These are phyloP conservation scores for Fusarium floridanum DNA, from an alignment of 2,329 filamentous ascomycete genomes.

Conservation along the genomic window DNA sequence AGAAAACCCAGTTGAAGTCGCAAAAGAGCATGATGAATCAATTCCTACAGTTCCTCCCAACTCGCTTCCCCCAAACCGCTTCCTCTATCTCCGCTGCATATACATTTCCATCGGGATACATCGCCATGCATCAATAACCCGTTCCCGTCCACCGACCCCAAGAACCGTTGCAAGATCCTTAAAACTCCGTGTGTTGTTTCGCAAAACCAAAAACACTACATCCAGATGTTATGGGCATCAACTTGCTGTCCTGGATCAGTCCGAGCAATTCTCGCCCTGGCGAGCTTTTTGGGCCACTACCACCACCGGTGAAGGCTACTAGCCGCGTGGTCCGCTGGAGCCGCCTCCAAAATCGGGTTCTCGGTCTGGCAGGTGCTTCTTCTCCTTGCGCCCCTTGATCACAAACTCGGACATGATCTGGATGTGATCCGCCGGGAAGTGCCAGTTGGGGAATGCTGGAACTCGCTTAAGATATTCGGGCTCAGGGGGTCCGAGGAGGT, in stretches of 20 bases:
- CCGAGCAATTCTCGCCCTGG: slow-evolving; percentile 3
- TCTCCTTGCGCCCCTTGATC: slow-evolving; percentile 88
- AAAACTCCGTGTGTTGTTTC: slow-evolving; percentile 52
- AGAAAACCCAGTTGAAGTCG: slow-evolving; percentile 16
- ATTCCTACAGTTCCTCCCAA: slow-evolving; percentile 46
- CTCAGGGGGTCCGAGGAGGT: slow-evolving; percentile 88
- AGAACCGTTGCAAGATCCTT: slow-evolving; percentile 50
- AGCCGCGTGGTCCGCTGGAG: slow-evolving; percentile 48
- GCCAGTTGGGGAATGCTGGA: slow-evolving; percentile 92
- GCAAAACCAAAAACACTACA: slow-evolving; percentile 56
- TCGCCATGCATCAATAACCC: slow-evolving; percentile 13
- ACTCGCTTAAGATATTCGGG: slow-evolving; percentile 86
- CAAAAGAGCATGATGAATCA: slow-evolving; percentile 43
- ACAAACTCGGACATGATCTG: slow-evolving; percentile 91
- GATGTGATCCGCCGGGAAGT: slow-evolving; percentile 94
- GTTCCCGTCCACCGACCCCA: slow-evolving; percentile 32
- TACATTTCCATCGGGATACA: slow-evolving; percentile 44
- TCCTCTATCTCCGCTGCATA: slow-evolving; percentile 32
- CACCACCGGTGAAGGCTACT: slow-evolving; percentile 25
- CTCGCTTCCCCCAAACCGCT: slow-evolving; percentile 33
- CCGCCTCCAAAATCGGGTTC: slow-evolving; percentile 71
- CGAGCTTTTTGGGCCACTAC: slow-evolving; percentile 15
- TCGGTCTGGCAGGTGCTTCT: slow-evolving; percentile 74
- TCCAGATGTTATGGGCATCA: slow-evolving; percentile 50
- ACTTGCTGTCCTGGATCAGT: slow-evolving; percentile 19